phyloP scores from a whole-genome alignment of 2,329 filamentous ascomycete genomes.

The Plenodomus tracheiphilus region DNA sequence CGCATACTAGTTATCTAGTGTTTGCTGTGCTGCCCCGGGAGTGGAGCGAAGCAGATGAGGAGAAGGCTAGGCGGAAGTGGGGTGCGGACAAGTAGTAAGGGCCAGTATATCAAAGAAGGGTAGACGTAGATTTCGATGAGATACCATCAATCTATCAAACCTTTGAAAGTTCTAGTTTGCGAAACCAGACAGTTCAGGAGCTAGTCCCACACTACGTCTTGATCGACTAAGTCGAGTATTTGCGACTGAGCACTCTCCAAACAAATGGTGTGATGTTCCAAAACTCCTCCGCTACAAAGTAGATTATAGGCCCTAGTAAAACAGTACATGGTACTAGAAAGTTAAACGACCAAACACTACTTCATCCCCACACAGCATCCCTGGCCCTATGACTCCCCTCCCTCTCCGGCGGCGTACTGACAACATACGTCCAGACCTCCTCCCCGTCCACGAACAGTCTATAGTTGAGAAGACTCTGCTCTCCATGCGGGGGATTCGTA shows the following conservation, averaged over 20 bases:
- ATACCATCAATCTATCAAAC: no score
- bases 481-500: constrained; percentile 63
- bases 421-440: constrained; percentile 70
- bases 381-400: constrained; percentile 47
- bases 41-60: constrained; percentile 84
- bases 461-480: constrained; percentile 77
- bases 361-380: constrained; percentile 51
- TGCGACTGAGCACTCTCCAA: no score
- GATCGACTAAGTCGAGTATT: no score
- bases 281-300: no score
- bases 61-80: constrained; percentile 57
- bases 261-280: no score
- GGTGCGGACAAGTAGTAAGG: neutral
- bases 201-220: no score
- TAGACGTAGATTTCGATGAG: no score
- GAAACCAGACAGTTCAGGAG: no score
- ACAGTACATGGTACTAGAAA: no score
- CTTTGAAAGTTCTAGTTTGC: no score
- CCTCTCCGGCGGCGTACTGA: constrained; percentile 49
- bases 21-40: constrained; percentile 87
- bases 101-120: neutral
- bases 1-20: constrained; percentile 94
- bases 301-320: no score
- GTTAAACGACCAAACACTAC: no score
- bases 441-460: constrained; percentile 79